Percentiles rank a stretch among this genome's conserved stretches.
Conservation (phyloP, 495 filamentous ascomycete species). For the Trichocladium uniseriatum region DNA sequence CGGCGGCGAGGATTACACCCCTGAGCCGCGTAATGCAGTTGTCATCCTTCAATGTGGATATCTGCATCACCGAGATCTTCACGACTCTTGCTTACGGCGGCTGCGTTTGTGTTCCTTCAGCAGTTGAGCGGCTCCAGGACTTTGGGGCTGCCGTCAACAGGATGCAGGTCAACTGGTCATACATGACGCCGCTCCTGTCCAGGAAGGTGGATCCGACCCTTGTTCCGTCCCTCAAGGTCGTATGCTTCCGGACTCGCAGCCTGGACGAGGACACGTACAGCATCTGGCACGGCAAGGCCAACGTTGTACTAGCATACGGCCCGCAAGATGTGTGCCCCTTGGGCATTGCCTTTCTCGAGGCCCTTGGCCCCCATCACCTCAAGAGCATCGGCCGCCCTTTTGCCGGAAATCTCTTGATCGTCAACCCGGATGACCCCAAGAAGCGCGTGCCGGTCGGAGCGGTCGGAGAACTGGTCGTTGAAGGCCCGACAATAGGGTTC, state of each 20-base stretch:
- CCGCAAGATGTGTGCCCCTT: conserved; percentile 37
- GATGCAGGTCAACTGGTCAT: conserved; percentile 42
- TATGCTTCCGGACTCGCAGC: conserved; percentile 37
- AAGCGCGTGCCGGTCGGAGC: conserved; percentile 39
- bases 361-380: conserved; percentile 26
- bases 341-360: conserved; percentile 37
- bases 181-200: conserved; percentile 38
- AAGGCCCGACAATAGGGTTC: conserved; percentile 35
- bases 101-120: conserved; percentile 42
- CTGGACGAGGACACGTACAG: conserved; percentile 35
- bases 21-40: conserved; percentile 54
- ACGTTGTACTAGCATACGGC: conserved; percentile 39
- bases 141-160: conserved; percentile 34
- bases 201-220: conserved; percentile 32
- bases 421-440: conserved; percentile 40
- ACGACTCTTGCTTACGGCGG: conserved; percentile 50
- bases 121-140: conserved; percentile 28
- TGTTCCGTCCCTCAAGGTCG: conserved; percentile 31
- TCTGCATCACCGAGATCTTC: conserved; percentile 56
- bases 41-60: conserved; percentile 61
- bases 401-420: conserved; percentile 36
- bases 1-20: conserved; percentile 38
- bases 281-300: conserved; percentile 36
- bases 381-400: conserved; percentile 36
- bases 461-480: conserved; percentile 40